phyloP scores from a whole-genome alignment of 2,329 filamentous ascomycete species.

The Dothideomycetidae sp. region DNA sequence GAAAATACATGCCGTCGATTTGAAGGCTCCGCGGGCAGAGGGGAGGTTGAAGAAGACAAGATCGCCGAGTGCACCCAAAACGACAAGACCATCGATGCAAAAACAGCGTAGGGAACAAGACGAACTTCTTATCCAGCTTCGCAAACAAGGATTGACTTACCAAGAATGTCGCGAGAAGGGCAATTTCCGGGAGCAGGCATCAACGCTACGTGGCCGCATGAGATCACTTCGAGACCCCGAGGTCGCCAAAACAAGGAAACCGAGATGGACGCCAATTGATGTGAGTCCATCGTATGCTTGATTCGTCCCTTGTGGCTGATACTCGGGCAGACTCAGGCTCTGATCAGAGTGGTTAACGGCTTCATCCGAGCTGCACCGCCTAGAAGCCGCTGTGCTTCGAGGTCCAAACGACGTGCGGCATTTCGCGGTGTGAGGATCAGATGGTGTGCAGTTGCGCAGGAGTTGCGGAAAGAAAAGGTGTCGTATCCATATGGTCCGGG shows the following conservation, averaged over 20 bases:
- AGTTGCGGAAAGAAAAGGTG: constrained; percentile 38
- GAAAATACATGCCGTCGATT: too few relatives aligned
- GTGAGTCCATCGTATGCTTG: constrained; percentile 44
- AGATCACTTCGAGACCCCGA: constrained; percentile 51
- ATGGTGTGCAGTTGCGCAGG: constrained; percentile 45
- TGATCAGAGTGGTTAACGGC: constrained; percentile 16
- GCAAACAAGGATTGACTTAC: constrained; percentile 47
- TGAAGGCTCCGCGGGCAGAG: too few relatives aligned
- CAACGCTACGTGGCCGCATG: constrained; percentile 55
- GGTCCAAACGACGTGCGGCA: too few relatives aligned
- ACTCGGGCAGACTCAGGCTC: constrained; percentile 15
- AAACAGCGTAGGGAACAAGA: constrained; percentile 11
- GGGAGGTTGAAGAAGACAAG: too few relatives aligned
- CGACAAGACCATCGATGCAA: too few relatives aligned
- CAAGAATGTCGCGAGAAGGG: constrained; percentile 45
- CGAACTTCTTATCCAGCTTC: constrained; percentile 37
- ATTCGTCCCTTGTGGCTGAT: constrained; percentile 2
- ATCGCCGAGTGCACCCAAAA: too few relatives aligned
- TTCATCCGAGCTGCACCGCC: constrained; percentile 10
- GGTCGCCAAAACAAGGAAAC: constrained; percentile 48
- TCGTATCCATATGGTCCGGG: constrained; percentile 46
- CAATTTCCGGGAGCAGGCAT: constrained; percentile 50
- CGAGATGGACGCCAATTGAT: constrained; percentile 48
- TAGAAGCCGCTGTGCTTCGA: too few relatives aligned
- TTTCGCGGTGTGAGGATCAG: constrained; percentile 34